These are phyloP conservation scores for Neophaeococcomyces aloes DNA, from an alignment of 2,329 filamentous ascomycete species.

Conservation along the genomic window DNA sequence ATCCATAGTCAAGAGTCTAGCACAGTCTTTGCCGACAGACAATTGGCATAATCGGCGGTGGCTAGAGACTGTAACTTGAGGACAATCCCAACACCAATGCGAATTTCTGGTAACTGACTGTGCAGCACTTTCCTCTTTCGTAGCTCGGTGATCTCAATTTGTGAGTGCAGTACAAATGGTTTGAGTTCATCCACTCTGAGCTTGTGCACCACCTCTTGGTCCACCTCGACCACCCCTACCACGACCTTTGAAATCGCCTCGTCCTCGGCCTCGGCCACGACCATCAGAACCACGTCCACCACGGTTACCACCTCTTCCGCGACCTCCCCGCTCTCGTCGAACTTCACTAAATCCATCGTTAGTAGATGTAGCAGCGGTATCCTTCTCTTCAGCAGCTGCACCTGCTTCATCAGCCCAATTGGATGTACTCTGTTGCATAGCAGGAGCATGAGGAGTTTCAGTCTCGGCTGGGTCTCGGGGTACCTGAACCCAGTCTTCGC, in stretches of 20 bases:
- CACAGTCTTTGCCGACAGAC: no score
- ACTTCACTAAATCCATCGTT: slow-evolving; percentile 31
- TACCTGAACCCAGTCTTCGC: slow-evolving; percentile 57
- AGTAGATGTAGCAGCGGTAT: slow-evolving; percentile 8
- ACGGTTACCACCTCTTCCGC: slow-evolving; percentile 29
- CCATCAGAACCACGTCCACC: slow-evolving; percentile 26
- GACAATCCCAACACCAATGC: no score
- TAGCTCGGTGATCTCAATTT: no score
- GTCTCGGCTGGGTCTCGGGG: slow-evolving; percentile 64
- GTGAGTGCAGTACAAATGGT: no score
- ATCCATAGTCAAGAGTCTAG: no score
- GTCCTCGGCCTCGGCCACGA: slow-evolving; percentile 20
- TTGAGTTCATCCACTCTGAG: no score
- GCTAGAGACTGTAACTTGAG: neutral
- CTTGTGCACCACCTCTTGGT: slow-evolving; percentile 9
- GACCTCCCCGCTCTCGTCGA: slow-evolving; percentile 26
- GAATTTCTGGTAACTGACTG: no score
- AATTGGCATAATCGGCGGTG: neutral
- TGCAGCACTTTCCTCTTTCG: no score
- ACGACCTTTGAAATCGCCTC: slow-evolving; percentile 25
- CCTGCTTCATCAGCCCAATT: slow-evolving; percentile 78
- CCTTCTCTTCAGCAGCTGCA: slow-evolving; percentile 34
- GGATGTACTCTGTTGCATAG: slow-evolving; percentile 44
- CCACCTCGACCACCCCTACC: slow-evolving; percentile 22
- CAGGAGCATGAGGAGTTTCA: slow-evolving; percentile 53